A percentile compares a stretch with the other conserved stretches of the same genome.
These are phyloP conservation scores for Albophoma yamanashiensis DNA, from an alignment of 2,329 filamentous ascomycete species.

Conservation along the genomic window DNA sequence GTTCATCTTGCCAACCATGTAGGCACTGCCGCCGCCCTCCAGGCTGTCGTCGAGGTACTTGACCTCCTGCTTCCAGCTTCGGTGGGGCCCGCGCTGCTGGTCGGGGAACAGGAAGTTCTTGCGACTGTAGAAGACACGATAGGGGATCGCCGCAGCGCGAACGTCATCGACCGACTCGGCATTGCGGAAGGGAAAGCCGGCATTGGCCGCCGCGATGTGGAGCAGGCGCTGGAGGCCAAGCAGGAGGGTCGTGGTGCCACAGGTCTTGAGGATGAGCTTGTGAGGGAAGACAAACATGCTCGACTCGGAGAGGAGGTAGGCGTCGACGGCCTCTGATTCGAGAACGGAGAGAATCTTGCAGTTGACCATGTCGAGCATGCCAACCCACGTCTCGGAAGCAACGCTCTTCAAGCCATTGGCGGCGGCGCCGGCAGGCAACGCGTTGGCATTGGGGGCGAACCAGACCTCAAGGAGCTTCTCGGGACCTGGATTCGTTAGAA, in stretches of 20 bases:
- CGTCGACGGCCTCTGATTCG: conserved; percentile 87
- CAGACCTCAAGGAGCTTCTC: conserved; percentile 98
- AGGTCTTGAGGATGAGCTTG: conserved; percentile 98
- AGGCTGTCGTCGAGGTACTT: conserved; percentile 88
- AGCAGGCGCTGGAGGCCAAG: conserved; percentile 83
- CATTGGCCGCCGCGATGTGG: conserved; percentile 78
- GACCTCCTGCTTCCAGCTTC: conserved; percentile 96
- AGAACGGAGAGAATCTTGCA: conserved; percentile 96
- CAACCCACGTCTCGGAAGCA: conserved; percentile 76
- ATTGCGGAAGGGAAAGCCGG: conserved; percentile 78
- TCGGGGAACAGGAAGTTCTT: conserved; percentile 98
- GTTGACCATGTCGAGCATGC: conserved; percentile 95
- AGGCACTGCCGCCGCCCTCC: conserved; percentile 83
- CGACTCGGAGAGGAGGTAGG: conserved; percentile 93
- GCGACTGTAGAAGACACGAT: conserved; percentile 95
- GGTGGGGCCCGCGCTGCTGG: conserved; percentile 85
- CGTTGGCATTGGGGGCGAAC: conserved; percentile 74
- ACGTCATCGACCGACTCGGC: conserved; percentile 56
- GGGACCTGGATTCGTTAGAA: conserved; percentile 46
- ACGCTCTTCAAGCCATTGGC: conserved; percentile 80
- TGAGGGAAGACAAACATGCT: conserved; percentile 99
- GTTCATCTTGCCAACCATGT: conserved; percentile 99
- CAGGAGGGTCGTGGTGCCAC: conserved; percentile 89
- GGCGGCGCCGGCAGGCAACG: conserved; percentile 59
- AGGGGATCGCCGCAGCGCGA: conserved; percentile 71